Evolutionary conservation across 768 basidiomycete genomes (phyloP).

Genomic region (Boletus patriciae): DNA sequence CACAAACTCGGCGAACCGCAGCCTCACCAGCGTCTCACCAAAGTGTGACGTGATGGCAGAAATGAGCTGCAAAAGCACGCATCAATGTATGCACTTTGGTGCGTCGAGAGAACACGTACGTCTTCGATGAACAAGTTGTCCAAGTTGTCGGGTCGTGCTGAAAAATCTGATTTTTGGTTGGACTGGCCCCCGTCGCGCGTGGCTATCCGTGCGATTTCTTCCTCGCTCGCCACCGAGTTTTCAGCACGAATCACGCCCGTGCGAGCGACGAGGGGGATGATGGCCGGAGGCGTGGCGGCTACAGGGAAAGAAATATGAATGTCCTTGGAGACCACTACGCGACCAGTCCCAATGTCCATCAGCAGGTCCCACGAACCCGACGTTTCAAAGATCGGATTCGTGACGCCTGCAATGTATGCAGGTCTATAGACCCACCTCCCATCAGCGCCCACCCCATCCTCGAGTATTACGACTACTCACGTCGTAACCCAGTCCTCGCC

Average conservation of each 20-base stretch:
- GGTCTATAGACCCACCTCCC: conserved; percentile 47
- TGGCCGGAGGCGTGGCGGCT: conserved; percentile 38
- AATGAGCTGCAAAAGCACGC: conserved; percentile 50
- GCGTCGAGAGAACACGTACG: conserved; percentile 47
- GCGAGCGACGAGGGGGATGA: conserved; percentile 50
- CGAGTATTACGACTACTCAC: conserved; percentile 46
- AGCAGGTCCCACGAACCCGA: conserved; percentile 89
- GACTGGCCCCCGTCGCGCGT: conserved; percentile 54
- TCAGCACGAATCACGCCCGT: conserved; percentile 68
- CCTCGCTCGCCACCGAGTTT: conserved; percentile 60
- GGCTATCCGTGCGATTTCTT: conserved; percentile 61
- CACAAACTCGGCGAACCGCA: conserved; percentile 89
- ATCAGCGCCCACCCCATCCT: conserved; percentile 2
- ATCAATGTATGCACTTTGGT: background rate
- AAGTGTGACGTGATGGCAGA: conserved; percentile 89
- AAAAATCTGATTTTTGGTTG: conserved; percentile 50
- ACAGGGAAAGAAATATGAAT: conserved; percentile 62
- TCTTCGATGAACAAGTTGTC: conserved; percentile 95
- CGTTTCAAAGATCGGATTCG: conserved; percentile 93
- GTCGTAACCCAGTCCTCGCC: conserved; percentile 88
- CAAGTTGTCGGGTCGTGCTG: conserved; percentile 56
- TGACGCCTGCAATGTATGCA: conserved; percentile 95
- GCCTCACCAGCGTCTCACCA: conserved; percentile 84
- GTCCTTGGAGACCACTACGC: conserved; percentile 85
- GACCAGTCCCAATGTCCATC: conserved; percentile 86